A percentile compares a stretch with the other conserved stretches of the same genome.
phyloP scores from a whole-genome alignment of 305 asterid genomes.

The Fraxinus sp. region DNA sequence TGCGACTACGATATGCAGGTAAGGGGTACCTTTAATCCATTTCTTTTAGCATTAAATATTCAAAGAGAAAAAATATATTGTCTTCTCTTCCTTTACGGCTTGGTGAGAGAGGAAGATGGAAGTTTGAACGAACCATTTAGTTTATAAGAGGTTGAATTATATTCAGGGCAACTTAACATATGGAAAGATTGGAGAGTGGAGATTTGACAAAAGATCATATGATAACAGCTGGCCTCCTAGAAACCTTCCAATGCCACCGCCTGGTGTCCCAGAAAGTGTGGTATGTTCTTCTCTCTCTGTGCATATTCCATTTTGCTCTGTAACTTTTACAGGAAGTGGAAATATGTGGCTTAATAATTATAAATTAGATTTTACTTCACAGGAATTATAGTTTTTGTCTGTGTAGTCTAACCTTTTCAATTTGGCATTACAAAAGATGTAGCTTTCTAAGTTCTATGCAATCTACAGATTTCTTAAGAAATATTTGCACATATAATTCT shows the following conservation, averaged over 20 bases:
- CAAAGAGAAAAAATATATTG: background rate
- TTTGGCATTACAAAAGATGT: background rate
- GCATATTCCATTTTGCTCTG: background rate
- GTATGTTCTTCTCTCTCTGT: conserved; percentile 32
- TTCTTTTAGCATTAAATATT: background rate
- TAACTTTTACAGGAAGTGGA: background rate
- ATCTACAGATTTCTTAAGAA: background rate
- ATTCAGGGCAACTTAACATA: conserved; percentile 72
- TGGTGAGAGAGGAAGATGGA: background rate
- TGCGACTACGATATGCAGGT: conserved; percentile 89
- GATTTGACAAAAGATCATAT: conserved; percentile 90
- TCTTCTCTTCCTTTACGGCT: background rate
- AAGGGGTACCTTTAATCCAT: conserved; percentile 5
- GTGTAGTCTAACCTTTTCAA: background rate
- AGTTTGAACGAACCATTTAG: background rate
- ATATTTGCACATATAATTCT: background rate
- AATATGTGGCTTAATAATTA: background rate
- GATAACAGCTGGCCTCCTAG: conserved; percentile 64
- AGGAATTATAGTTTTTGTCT: background rate
- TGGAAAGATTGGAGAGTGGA: conserved; percentile 95
- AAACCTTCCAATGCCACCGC: conserved; percentile 85
- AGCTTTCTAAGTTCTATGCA: background rate
- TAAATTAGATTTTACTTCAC: background rate
- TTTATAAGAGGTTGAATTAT: background rate
- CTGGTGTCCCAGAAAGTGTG: conserved; percentile 95